Evolutionary conservation across 2,329 filamentous ascomycete species (phyloP), one percentile per base, ranked within the genome.

Genomic region (Clonostachys byssicola): DNA sequence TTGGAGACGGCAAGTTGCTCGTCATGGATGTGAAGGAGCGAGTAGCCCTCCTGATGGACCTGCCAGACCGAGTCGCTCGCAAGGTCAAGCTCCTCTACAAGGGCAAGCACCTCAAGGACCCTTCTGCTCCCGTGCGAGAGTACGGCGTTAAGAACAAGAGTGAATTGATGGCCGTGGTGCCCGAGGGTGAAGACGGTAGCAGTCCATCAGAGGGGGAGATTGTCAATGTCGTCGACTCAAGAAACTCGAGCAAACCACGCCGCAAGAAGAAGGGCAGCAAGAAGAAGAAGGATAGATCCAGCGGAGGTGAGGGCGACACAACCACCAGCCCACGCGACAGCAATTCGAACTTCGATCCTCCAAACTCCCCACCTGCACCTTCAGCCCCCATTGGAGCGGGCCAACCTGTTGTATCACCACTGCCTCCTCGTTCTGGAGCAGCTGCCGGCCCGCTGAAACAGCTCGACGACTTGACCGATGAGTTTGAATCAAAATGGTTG

Each of bases 1-100:
- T 92, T 58, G 84, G 82, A 49, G 84, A 89, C 60, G 87, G 86
- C 42, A 84, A 87, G 59, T 70, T 92, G 47, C 75, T 73, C 34
- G 80, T 90, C 34, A 68, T 74, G 46, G 85, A 88, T 56, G 74
- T 92, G 34, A 77, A 80, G 48, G 75, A 85, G 46, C 83, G 86
- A n/a, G 80, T 83, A 6, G 82, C 80, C 46, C 73, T 85, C 54
- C 75, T 88, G 61, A 77, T 89, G 67, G 78, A 81, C 45, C 66
- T 89, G 34, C 73, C 77, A 6, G 76, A 82, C 42, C 69, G 71
- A 58, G 60, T 73, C 59, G 62, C 70, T 8, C 65, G 65, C 33
- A 69, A 75, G 42, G 71, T 90, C 60, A 87, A 84, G 63, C 73
- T 92, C 59, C 74, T 87, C 49, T 89, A 88, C 72, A 89, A 89